Base-by-base conservation (phyloP, 805 yeast genomes). In the Pichia phayaonensis region DNA sequence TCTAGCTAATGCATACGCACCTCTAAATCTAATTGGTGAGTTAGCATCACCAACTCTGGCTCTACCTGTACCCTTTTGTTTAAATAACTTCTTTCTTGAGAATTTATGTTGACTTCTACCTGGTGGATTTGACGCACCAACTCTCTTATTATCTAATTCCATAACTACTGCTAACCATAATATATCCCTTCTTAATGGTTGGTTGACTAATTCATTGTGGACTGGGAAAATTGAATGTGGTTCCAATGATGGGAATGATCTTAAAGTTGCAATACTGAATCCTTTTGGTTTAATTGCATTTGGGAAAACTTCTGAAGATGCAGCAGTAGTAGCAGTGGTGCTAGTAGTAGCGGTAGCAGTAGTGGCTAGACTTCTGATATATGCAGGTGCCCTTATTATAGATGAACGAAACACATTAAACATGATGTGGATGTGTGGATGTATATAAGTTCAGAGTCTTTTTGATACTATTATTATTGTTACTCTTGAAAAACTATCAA, bases 1-100 rank as follows among this genome's bases (percentile, higher is more conserved):
- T 64, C 94, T 83, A 16, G 94, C 97, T 61, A 84, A 80, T 0
- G 98, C 97, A 59, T 84, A 76, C 48, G 92, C 90, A 66, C 96
- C 97, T 62, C 86, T 88, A 61, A 80, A 82, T 71, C 96, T 83
- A 43, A 83, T 85, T 46, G 99, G 99, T 23, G 96, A 88, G 62
- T 90, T 92, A 52, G 86, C 90, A 69, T 90, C 97, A 72, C 99
- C 99, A 49, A 81, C 84, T 75, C 99, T 83, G 48, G 99, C 99
- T 54, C 79, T 77, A 70, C 99, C 99, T 16, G 88, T 72, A 53
- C 98, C 98, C 70, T 94, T 94, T 70, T 94, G 99, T 29, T 89
- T 87, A 39, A 80, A 74, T 58, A 94, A 72, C 65, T 94, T 94
- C 61, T 78, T 77, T 67, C 95, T 79, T 23, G 95, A 85, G 66